Percentiles rank a stretch among this genome's conserved stretches.
phyloP scores from a whole-genome alignment of 2,329 filamentous ascomycete genomes.

The Aspergillus pseudonomiae region DNA sequence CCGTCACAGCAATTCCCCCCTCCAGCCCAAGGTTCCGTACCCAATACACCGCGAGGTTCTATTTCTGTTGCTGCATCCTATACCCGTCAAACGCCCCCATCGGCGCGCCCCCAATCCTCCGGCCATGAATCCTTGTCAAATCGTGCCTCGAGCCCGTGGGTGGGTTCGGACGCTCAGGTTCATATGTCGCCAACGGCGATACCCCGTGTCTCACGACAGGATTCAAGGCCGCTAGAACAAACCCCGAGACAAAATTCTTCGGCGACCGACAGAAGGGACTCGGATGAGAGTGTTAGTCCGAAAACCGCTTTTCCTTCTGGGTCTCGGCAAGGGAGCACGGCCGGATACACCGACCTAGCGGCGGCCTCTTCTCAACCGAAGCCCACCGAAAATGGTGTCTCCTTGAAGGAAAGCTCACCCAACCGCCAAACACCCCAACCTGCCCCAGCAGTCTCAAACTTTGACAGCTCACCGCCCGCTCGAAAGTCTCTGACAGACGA shows the following conservation, averaged over 20 bases:
- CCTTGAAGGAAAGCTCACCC: constrained; percentile 27
- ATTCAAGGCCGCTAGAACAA: constrained; percentile 37
- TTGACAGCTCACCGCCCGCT: constrained; percentile 35
- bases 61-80: constrained; percentile 42
- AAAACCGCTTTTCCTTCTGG: constrained; percentile 58
- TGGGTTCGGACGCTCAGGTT: constrained; percentile 31
- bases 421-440: constrained; percentile 18
- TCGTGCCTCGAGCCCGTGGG: constrained; percentile 37
- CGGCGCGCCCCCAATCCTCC: constrained; percentile 41
- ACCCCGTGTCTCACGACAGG: constrained; percentile 44
- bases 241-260: constrained; percentile 46
- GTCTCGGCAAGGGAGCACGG: constrained; percentile 33
- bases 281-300: constrained; percentile 75
- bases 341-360: constrained; percentile 30
- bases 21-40: constrained; percentile 46
- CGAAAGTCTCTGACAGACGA: constrained; percentile 22
- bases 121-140: constrained; percentile 39
- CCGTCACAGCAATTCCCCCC: constrained; percentile 40
- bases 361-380: constrained; percentile 25
- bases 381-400: constrained; percentile 32
- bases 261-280: constrained; percentile 67
- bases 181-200: constrained; percentile 36
- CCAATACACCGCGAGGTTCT: constrained; percentile 50
- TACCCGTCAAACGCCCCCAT: constrained; percentile 39
- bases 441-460: constrained; percentile 21